phyloP scores from a whole-genome alignment of 2,329 filamentous ascomycete species.

The Exophiala sp. region DNA sequence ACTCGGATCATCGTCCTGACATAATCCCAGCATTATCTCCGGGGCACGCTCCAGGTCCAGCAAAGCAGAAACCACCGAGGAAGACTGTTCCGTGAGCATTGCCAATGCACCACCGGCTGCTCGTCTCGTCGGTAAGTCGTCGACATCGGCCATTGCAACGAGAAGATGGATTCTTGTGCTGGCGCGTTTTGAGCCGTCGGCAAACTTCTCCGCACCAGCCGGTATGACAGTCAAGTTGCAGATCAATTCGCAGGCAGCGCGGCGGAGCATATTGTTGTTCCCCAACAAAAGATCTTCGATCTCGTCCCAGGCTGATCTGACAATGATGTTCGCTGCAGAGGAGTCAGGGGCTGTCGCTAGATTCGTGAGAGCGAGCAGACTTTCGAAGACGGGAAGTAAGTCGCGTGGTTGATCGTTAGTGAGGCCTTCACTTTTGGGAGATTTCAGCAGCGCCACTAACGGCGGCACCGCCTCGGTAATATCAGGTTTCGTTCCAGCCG shows the following conservation, averaged over 20 bases:
- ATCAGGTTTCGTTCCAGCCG: constrained; percentile 64
- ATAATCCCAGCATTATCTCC: constrained; percentile 72
- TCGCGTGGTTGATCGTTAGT: constrained; percentile 54
- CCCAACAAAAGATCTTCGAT: constrained; percentile 80
- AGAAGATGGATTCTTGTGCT: constrained; percentile 73
- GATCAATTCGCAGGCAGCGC: constrained; percentile 79
- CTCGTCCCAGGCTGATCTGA: constrained; percentile 65
- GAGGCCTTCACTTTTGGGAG: constrained; percentile 28
- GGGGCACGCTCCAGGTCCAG: constrained; percentile 56
- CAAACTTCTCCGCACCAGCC: constrained; percentile 42
- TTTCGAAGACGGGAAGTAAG: constrained; percentile 82
- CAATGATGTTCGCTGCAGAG: constrained; percentile 59
- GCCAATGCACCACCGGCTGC: constrained; percentile 86
- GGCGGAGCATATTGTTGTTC: constrained; percentile 67
- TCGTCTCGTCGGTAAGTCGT: constrained; percentile 70
- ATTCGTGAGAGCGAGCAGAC: constrained; percentile 87
- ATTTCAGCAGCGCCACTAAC: constrained; percentile 65
- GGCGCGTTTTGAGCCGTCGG: constrained; percentile 56
- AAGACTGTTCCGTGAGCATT: constrained; percentile 71
- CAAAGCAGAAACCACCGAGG: constrained; percentile 61
- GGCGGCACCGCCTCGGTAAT: constrained; percentile 75
- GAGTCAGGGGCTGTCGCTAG: constrained; percentile 61
- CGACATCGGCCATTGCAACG: constrained; percentile 78
- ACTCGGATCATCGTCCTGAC: constrained; percentile 57
- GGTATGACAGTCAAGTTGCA: constrained; percentile 67